Evolutionary conservation across 768 basidiomycete species (phyloP), one percentile per base, ranked within the genome.

Genomic region (Mycena belliarum): DNA sequence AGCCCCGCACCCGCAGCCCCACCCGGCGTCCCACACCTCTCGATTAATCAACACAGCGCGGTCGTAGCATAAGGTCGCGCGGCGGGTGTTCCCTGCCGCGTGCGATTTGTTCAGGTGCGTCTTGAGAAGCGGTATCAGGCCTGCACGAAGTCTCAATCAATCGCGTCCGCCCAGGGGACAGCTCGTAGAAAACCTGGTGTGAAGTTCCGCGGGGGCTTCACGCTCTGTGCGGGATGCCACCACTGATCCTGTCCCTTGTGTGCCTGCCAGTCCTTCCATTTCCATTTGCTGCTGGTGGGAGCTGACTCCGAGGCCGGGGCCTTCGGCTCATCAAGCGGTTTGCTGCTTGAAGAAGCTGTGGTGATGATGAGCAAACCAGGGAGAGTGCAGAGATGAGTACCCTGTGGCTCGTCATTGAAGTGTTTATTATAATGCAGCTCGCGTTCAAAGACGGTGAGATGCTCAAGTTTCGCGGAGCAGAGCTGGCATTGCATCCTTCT

Each of bases 1-100:
- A 57, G 18, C 51, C 48, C 72, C 80, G 56, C 66, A 82, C 88
- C 87, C 89, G 63, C 88, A 89, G 15, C 91, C 91, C 91, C 91
- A 94, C 1, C 54, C 49, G 11, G 62, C 61, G 66, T 94, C 91
- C 79, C 86, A 91, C 0, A 55, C 10, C 67, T 89, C 85, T 32
- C 75, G 72, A 18, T 66, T 64, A 48, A 90, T 75, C 65, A 91
- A 84, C 3, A 90, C 85, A 1, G 81, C 79, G 35, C 72, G 71
- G 16, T 85, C 83, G 55, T 80, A 77, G 65, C 91, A 91, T 48
- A 94, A 73, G 11, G 80, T 82, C 1, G 87, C 90, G 26, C 82
- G 77, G 14, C 73, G 68, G 7, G 79, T 85, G 23, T 65, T 59
- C 3, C 83, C 85, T 52, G 76, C 79, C 9, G 68, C 69, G 63